Base-by-base conservation (phyloP, 148 eudicot genomes). In the Nepenthes gracilis region DNA sequence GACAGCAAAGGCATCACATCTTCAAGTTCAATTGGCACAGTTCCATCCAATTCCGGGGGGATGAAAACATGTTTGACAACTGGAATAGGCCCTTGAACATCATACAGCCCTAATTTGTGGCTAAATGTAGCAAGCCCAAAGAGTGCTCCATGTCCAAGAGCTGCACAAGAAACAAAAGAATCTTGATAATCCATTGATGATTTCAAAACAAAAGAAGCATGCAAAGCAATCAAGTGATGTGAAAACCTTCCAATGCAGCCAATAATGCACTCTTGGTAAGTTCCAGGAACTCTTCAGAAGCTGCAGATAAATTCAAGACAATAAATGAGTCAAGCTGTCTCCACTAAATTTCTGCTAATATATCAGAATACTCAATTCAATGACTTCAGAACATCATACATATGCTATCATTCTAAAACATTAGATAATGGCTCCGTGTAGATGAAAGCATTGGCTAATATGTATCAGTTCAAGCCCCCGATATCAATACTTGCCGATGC, bases 31-130 rank as follows among this genome's bases (percentile, higher is more conserved):
- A 85, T 74, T 32, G 81, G 69, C 48, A 84, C 70, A 55, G 85
- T 80, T 55, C 80, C 77, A 48, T 92, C 96, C 36, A 76, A 49
- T 59, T 85, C 91, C 14, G 90, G 77, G 14, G 83, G 87, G 63
- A 85, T 72, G 67, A 92, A 85, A 38, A 88, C 77, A 77, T 88
- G 82, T 75, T 88, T 92, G 64, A 88, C 96, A 57, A 88, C 88
- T 59, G 97, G 96, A 74, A 92, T 74, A 51, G 97, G 86, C 61
- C 97, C 97, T 77, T 92, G 97, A 70, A 92, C 96, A 80, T 92
- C 96, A 80, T 88, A 92, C 70, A 92, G 74, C 59, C 97, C 97
- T 55, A 92, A 73, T 71, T 88, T 92, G 75, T 83, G 86, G 86
- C 94, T 88, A 72, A 92, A 88, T 48, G 93, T 79, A 64, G 88